Conservation (phyloP, 208 protist species). For the Trypanosoma theileri region DNA sequence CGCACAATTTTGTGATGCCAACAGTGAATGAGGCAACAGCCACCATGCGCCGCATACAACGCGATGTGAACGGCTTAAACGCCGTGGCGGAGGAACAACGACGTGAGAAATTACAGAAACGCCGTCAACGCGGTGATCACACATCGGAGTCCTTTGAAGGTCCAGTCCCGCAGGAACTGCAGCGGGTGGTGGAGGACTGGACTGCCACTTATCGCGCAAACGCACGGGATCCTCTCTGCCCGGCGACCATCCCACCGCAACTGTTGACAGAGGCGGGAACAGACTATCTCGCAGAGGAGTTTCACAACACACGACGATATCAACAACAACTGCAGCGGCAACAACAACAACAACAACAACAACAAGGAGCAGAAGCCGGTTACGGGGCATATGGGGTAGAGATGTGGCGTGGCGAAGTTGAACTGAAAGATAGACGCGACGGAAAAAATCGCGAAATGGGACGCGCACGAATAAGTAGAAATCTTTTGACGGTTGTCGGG, state of each 20-base stretch:
- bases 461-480: constrained; percentile 1
- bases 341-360: neutral
- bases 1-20: constrained; percentile 70
- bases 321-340: too few species aligned
- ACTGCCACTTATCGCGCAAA: constrained; percentile 31
- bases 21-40: constrained; percentile 49
- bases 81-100: constrained; percentile 76
- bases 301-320: constrained; percentile 18
- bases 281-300: constrained; percentile 62
- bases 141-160: constrained; percentile 27
- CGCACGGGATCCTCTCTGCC: constrained; percentile 38
- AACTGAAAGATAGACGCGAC: neutral
- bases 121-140: constrained; percentile 14
- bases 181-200: constrained; percentile 62
- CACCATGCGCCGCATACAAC: constrained; percentile 75
- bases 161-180: constrained; percentile 37
- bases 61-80: constrained; percentile 80
- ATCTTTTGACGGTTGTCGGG: constrained; percentile 45
- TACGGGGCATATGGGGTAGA: constrained; percentile 14
- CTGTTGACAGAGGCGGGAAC: constrained; percentile 55
- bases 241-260: constrained; percentile 43
- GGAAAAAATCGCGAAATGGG: constrained; percentile 10
- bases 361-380: neutral
- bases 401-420: constrained; percentile 14
- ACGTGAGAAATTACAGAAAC: constrained; percentile 40